Evolutionary conservation across 2,329 filamentous ascomycete genomes (phyloP), one percentile per base, ranked within the genome.

Genomic region (Aspergillus neoniger): DNA sequence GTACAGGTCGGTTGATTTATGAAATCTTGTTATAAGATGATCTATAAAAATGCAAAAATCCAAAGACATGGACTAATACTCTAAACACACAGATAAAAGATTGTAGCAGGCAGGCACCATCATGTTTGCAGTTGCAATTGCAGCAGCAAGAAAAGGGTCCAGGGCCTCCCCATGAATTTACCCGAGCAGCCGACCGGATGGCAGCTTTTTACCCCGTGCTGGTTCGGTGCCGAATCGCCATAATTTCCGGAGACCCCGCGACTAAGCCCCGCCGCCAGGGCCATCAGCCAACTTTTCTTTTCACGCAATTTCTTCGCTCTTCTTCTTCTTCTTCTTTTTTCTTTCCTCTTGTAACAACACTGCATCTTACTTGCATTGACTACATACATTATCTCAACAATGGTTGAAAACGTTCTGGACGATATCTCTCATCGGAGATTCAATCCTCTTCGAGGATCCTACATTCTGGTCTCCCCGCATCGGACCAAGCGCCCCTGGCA

Each of bases 401-500:
- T 92, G 90, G 85, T 86, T 8, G 88, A 90, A 72, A 83, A 86
- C 65, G 87, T 94, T 53, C 87, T 99, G 54, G 88, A 98, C 82
- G 94, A 99, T 76, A 98, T 99, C 71, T 96, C 95, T 44, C 95
- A 99, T 76, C 85, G 95, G 70, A 89, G 95, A 75, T 98, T 90
- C 77, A 99, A 99, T 75, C 91, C 92, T 56, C 83, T 99, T 63
- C 89, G 91, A 66, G 92, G 91, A 63, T 92, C 90, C 63, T 96
- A 93, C 90, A 85, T 99, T 62, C 85, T 99, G 39, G 95, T 99
- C 14, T 98, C 95, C 15, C 95, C 95, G 63, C 95, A 99, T 78
- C 85, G 95, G 58, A 98, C 93, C 56, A 98, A 98, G 85, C 86
- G 95, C 66, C 95, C 95, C 72, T 99, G 95, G 95, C 95, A 97